Conservation (phyloP, 2,329 filamentous ascomycete genomes). For the Laburnicola sp. region DNA sequence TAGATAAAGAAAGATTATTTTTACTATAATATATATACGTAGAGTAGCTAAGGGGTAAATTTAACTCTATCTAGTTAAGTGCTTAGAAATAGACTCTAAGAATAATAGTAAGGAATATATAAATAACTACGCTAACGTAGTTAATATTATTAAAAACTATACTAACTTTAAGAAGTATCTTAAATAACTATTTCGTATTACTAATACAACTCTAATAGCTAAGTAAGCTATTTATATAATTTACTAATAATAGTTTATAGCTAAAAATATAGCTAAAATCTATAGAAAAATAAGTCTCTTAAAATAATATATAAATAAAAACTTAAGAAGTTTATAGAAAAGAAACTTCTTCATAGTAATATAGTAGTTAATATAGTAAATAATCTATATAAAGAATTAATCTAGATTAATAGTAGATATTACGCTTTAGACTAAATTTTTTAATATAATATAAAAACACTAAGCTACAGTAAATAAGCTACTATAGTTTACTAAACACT, state of each 20-base stretch:
- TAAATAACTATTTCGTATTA: neutral
- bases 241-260: neutral
- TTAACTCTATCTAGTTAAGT: neutral
- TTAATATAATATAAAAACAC: neutral
- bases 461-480: neutral
- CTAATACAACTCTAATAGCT: neutral
- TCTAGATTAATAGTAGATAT: neutral
- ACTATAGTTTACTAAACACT: neutral
- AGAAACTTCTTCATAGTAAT: neutral
- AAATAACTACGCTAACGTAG: neutral
- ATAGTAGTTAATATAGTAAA: neutral
- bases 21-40: neutral
- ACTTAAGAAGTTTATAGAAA: neutral
- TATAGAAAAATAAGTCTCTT: neutral
- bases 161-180: neutral
- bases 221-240: neutral
- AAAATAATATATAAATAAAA: neutral
- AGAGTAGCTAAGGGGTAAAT: neutral
- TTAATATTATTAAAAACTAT: constrained; percentile 3
- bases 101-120: neutral
- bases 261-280: neutral
- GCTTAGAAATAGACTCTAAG: neutral
- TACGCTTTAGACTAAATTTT: neutral
- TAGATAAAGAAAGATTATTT: neutral
- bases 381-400: neutral